Base-by-base conservation (phyloP, 164 flowering plant genomes). In the Macadamia integrifolia region DNA sequence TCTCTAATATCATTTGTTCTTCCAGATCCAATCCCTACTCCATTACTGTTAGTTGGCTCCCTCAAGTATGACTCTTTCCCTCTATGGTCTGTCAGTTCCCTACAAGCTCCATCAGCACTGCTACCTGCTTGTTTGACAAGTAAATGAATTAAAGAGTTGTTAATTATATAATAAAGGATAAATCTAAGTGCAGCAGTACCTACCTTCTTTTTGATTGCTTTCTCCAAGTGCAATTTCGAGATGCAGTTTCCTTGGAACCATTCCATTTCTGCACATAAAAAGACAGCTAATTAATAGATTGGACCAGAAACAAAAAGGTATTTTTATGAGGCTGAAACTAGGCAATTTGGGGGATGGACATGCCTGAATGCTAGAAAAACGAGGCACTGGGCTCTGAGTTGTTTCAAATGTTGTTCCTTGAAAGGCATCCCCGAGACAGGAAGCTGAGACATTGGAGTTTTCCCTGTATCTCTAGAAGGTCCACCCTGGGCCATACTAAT, bases 331-430 rank as follows among this genome's bases (percentile, higher is more conserved):
- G 44, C 65, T 1, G 3, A 2, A 66, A 61, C 30, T 31, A 52
- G 65, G 28, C 28, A 31, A 9, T 11, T 60, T 30, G 31, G 52
- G 17, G 43, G 43, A 14, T 28, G 6, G 52, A 48, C 68, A 60
- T 68, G 83, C 99, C 97, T 88, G 82, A 95, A 88, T 62, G 99
- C 97, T 71, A 95, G 77, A 80, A 89, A 92, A 18, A 95, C 99
- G 71, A 95, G 93, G 75, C 99, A 95, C 78, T 95, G 99, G 9
- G 99, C 99, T 75, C 98, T 86, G 49, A 95, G 97, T 71, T 92
- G 99, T 70, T 86, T 92, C 80, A 95, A 70, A 71, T 95, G 98
- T 44, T 92, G 97, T 67, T 91, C 99, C 78, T 85, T 88, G 69
- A 95, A 95, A 52, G 92, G 98, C 84, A 76, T 70, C 70, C 74